Base-by-base conservation (phyloP, 179 eudicot genomes). In the Amaranthus tricolor region DNA sequence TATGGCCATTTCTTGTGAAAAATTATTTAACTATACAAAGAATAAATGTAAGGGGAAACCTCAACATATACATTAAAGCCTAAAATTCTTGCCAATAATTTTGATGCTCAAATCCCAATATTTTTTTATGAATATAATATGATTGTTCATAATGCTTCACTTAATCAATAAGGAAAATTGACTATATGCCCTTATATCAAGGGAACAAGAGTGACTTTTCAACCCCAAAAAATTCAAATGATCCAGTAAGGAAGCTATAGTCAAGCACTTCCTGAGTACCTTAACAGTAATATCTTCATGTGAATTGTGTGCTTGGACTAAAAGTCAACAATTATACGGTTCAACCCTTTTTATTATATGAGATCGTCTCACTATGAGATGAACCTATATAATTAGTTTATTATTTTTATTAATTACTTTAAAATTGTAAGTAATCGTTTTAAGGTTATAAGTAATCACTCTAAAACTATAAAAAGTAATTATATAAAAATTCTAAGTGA, bases 171-270 rank as follows among this genome's bases (percentile, higher is more conserved):
- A 64, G 48, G 66, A 45, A 65, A 64, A 65, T 55, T 31, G 71
- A 19, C 63, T 40, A 67, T 24, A 55, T 52, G 43, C 58, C 53
- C 44, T 40, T 59, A 17, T 40, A 59, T 62, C 50, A 77, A 61
- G 68, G 56, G 12, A 61, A 31, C 20, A 66, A 44, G 64, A 60
- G 67, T 61, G 77, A 74, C 74, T 54, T 74, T 8, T 78, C 52
- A 60, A 61, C 75, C 40, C 40, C 15, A 74, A 24, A 73, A 31
- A 67, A 19, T 61, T 47, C 70, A 44, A 3, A 15, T 31, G 40
- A 31, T 31, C 40, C 2, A 31, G 40, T 15, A 49, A 21, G 12
- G 20, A 53, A 70, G 64, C 49, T 8, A 68, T 51, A 59, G 48
- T 75, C 60, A 67, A 75, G 78, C 45, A 21, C 7, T 76, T 73